These are phyloP conservation scores for Lentinula raphanica DNA, from an alignment of 768 basidiomycete species.

Conservation along the genomic window DNA sequence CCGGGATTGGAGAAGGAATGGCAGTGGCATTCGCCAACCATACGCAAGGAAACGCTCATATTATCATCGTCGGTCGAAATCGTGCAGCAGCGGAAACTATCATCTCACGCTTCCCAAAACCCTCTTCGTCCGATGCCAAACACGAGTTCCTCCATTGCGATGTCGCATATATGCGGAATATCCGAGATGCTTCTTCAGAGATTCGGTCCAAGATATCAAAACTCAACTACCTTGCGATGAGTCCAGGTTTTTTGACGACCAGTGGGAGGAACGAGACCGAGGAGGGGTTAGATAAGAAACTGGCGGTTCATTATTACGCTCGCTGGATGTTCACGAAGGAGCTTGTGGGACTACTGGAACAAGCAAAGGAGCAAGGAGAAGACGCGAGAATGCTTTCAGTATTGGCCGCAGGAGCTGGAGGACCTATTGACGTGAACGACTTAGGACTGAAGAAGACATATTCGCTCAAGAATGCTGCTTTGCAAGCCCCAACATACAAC, in stretches of 20 bases:
- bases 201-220: conserved; percentile 22
- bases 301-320: conserved; percentile 28
- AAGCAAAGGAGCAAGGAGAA: conserved; percentile 10
- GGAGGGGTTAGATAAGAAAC: conserved; percentile 28
- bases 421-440: conserved; percentile 21
- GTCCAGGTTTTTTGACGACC: conserved; percentile 20
- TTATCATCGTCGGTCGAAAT: conserved; percentile 35
- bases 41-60: conserved; percentile 34
- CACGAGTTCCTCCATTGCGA: conserved; percentile 36
- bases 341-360: conserved; percentile 22
- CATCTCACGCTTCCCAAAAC: conserved; percentile 26
- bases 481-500: conserved; percentile 19
- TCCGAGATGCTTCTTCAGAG: conserved; percentile 20
- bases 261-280: conserved; percentile 25
- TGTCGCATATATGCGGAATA: conserved; percentile 28
- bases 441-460: conserved; percentile 26
- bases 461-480: conserved; percentile 12
- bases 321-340: conserved; percentile 29
- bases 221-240: conserved; percentile 29
- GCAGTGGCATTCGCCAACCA: conserved; percentile 30
- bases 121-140: conserved; percentile 10
- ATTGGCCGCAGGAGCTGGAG: conserved; percentile 20
- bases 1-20: conserved; percentile 28
- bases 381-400: conserved; percentile 27
- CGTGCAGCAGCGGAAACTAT: conserved; percentile 25